Evolutionary conservation across 441 rosid genomes (phyloP), one percentile per base, ranked within the genome.

Genomic region (Erodium trifolium): DNA sequence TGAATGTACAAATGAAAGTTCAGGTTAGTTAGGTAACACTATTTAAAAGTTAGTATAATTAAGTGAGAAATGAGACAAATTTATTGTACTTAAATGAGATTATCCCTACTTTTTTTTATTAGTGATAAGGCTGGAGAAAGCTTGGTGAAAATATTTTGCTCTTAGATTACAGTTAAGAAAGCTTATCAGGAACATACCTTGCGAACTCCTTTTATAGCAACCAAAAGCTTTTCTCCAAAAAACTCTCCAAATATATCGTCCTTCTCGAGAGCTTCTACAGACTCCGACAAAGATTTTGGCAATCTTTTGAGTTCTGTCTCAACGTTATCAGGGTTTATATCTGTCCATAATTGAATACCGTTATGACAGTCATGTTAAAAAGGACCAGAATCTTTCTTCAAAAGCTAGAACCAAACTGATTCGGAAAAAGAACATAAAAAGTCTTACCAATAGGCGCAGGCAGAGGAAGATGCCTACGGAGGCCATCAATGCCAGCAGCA

Each of bases 401-500:
- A 39, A 4, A 4, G 45, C 9, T 39, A 39, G 9, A 39, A 39
- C 9, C 45, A 39, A 39, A 39, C 9, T 39, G 45, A 5, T 39
- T 39, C 9, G 2, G 27, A 23, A 4, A 39, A 39, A 7, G 37
- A 53, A 14, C 19, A 63, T 12, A 49, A 66, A 70, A 11, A 5
- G 59, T 68, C 73, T 82, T 78, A 91, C 97, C 91, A 68, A 87
- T 78, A 70, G 96, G 96, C 65, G 77, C 85, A 17, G 99, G 99
- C 51, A 93, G 82, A 43, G 18, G 76, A 68, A 89, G 89, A 71
- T 85, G 87, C 75, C 74, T 81, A 27, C 93, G 71, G 49, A 94
- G 90, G 71, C 99, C 99, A 80, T 91, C 97, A 70, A 91, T 86
- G 62, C 99, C 99, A 63, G 93, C 93, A 55, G 96, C 89, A 77